phyloP scores from a whole-genome alignment of 805 yeast genomes.

The Candida incommunis region DNA sequence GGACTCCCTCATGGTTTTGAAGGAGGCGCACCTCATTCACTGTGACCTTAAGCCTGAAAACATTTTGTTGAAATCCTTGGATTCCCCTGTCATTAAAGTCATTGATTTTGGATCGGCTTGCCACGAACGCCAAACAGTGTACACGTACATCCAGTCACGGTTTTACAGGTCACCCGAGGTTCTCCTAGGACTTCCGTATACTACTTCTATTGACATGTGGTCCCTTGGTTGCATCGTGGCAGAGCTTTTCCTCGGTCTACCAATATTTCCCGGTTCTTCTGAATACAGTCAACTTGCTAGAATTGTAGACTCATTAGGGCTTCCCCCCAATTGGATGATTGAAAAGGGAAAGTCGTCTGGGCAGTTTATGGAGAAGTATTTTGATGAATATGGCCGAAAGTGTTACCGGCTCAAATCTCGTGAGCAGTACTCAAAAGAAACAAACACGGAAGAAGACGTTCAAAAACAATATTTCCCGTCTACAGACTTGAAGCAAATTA shows the following conservation, averaged over 20 bases:
- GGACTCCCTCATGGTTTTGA: constrained; percentile 67
- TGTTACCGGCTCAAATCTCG: constrained; percentile 32
- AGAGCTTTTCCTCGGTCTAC: constrained; percentile 81
- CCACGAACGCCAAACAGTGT: constrained; percentile 76
- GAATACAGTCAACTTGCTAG: constrained; percentile 83
- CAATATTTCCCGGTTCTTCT: constrained; percentile 87
- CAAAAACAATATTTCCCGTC: constrained; percentile 71
- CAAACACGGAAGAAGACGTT: constrained; percentile 47
- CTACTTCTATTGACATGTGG: constrained; percentile 95
- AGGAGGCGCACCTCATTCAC: constrained; percentile 75
- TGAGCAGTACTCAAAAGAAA: constrained; percentile 35
- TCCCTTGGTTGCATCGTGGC: constrained; percentile 88
- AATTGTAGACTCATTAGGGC: constrained; percentile 67
- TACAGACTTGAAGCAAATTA: constrained; percentile 52
- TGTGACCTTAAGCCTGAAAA: constrained; percentile 97
- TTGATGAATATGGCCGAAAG: constrained; percentile 23
- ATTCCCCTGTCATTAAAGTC: constrained; percentile 75
- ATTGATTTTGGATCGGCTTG: constrained; percentile 96
- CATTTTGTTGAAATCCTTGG: constrained; percentile 64
- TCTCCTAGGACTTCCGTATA: constrained; percentile 78
- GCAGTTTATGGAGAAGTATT: constrained; percentile 44
- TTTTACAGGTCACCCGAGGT: constrained; percentile 95
- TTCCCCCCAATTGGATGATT: constrained; percentile 91
- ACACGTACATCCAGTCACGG: constrained; percentile 84
- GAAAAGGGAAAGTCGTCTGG: constrained; percentile 82